A percentile compares a stretch with the other conserved stretches of the same genome.
phyloP scores from a whole-genome alignment of 2,329 filamentous ascomycete species.

The Aspergillus glaucus region DNA sequence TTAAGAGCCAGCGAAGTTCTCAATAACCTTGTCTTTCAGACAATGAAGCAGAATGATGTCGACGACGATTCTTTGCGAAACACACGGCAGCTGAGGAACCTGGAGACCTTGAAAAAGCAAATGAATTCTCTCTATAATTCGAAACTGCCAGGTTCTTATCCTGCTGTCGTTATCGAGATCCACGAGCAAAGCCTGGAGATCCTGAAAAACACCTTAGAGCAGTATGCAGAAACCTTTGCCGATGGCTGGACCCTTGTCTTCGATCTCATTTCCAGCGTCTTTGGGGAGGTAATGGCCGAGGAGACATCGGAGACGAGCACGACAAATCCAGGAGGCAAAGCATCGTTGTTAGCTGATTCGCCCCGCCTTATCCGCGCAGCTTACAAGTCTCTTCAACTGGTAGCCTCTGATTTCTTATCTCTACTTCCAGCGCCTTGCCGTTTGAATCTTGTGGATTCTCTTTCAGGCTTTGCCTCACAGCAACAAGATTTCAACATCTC shows the following conservation, averaged over 20 bases:
- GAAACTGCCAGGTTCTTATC: slow-evolving; percentile 51
- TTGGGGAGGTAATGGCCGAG: slow-evolving; percentile 45
- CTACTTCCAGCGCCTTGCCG: slow-evolving; percentile 66
- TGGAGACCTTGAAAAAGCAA: slow-evolving; percentile 60
- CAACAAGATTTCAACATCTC: slow-evolving; percentile 92
- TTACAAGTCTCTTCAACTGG: slow-evolving; percentile 82
- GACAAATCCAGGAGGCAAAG: slow-evolving; percentile 11
- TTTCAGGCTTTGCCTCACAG: slow-evolving; percentile 85
- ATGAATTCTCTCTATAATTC: slow-evolving; percentile 54
- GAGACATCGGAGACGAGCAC: slow-evolving; percentile 19
- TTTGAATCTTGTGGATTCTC: slow-evolving; percentile 72
- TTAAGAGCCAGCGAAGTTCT: slow-evolving; percentile 58
- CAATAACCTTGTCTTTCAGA: slow-evolving; percentile 37
- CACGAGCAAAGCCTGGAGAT: slow-evolving; percentile 75
- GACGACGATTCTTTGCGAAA: slow-evolving; percentile 45
- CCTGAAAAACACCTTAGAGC: slow-evolving; percentile 75
- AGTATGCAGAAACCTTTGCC: slow-evolving; percentile 75
- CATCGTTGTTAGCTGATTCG: slow-evolving; percentile 43
- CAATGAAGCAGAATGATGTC: slow-evolving; percentile 34
- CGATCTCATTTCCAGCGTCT: slow-evolving; percentile 76
- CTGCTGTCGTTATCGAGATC: slow-evolving; percentile 66
- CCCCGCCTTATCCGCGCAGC: slow-evolving; percentile 74
- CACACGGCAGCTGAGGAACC: slow-evolving; percentile 63
- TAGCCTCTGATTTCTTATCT: slow-evolving; percentile 88
- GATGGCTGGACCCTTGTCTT: slow-evolving; percentile 84